A percentile compares a stretch with the other conserved stretches of the same genome.
Conservation (phyloP, 768 basidiomycete species). For the Boletus edulis region DNA sequence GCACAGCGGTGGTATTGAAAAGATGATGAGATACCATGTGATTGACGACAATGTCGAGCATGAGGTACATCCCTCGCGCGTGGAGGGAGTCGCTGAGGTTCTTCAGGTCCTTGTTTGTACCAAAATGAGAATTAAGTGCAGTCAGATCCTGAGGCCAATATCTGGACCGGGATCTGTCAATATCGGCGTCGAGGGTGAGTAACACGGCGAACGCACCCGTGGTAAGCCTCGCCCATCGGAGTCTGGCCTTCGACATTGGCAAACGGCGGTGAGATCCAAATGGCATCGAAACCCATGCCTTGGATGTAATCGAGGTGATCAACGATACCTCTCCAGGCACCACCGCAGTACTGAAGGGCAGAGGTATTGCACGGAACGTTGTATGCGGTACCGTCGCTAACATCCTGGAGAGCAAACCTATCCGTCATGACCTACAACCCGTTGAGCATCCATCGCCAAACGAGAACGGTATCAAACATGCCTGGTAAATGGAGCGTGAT, state of each 20-base stretch:
- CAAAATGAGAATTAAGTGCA: conserved; percentile 52
- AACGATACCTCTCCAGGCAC: conserved; percentile 51
- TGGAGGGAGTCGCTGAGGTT: conserved; percentile 48
- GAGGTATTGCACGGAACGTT: conserved; percentile 44
- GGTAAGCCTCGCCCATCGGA: conserved; percentile 54
- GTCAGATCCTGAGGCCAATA: conserved; percentile 54
- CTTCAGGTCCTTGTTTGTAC: conserved; percentile 48
- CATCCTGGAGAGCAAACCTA: conserved; percentile 52
- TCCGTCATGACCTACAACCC: conserved; percentile 48
- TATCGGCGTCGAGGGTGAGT: not conserved
- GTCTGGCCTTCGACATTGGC: conserved; percentile 47
- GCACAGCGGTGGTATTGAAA: conserved; percentile 23
- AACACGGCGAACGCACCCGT: conserved; percentile 36
- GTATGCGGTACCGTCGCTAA: conserved; percentile 26
- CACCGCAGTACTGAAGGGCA: conserved; percentile 53
- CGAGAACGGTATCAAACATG: conserved; percentile 3
- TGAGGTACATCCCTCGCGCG: conserved; percentile 52
- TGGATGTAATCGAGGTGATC: conserved; percentile 62
- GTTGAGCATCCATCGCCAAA: not conserved
- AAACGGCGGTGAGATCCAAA: conserved; percentile 59
- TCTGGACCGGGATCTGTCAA: conserved; percentile 15
- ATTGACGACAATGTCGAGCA: conserved; percentile 64
- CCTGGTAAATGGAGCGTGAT: conserved; percentile 55
- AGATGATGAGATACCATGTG: conserved; percentile 46
- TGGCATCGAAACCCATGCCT: conserved; percentile 58